Conservation (phyloP, 495 filamentous ascomycete species). For the Xylaria intraflava region DNA sequence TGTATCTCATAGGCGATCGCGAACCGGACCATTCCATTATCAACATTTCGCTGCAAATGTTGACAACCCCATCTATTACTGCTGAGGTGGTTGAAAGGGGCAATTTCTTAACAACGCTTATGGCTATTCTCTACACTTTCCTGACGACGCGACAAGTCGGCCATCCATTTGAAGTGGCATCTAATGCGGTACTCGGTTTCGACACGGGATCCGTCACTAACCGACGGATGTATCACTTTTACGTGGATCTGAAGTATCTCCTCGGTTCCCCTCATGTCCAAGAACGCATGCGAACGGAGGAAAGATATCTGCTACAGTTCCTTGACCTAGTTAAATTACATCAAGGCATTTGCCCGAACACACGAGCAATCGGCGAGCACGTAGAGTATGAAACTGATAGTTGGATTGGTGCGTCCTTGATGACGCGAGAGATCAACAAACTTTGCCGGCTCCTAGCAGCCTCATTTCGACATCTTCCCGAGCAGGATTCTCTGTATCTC, state of each 20-base stretch:
- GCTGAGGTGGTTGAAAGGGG: constrained; percentile 88
- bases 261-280: constrained; percentile 82
- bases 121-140: constrained; percentile 96
- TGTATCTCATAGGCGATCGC: constrained; percentile 93
- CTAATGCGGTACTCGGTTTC: constrained; percentile 78
- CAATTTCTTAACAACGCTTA: constrained; percentile 93
- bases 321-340: constrained; percentile 91
- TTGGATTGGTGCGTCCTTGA: constrained; percentile 93
- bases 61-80: constrained; percentile 93
- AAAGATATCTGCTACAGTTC: constrained; percentile 86
- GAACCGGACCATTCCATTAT: constrained; percentile 98
- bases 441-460: constrained; percentile 83
- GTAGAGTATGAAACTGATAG: constrained; percentile 97
- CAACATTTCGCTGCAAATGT: constrained; percentile 90
- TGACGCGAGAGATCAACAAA: constrained; percentile 90
- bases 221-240: constrained; percentile 93
- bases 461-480: constrained; percentile 63
- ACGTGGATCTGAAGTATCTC: constrained; percentile 84
- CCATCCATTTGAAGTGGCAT: constrained; percentile 79
- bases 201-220: constrained; percentile 92
- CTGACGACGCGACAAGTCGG: constrained; percentile 91
- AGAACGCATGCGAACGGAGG: constrained; percentile 69
- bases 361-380: constrained; percentile 86
- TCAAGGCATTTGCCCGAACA: constrained; percentile 93
- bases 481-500: constrained; percentile 56